Evolutionary conservation across 495 filamentous ascomycete genomes (phyloP).

Genomic region (Cenococcum geophilum): DNA sequence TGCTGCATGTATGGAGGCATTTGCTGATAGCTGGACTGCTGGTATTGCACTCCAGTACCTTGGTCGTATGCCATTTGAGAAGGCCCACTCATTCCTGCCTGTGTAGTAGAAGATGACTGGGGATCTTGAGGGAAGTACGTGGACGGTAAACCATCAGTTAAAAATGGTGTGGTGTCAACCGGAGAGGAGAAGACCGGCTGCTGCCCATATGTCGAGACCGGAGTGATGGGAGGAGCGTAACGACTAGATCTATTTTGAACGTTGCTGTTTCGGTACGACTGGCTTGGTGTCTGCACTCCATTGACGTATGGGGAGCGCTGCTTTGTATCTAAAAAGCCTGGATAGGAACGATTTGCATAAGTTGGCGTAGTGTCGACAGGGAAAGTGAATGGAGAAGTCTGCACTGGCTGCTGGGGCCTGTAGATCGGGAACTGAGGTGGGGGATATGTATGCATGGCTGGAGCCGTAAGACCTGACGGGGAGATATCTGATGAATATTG

Average conservation of each 20-base stretch:
- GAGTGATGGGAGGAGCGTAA: conserved; percentile 21
- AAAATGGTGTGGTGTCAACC: conserved; percentile 24
- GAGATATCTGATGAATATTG: conserved; percentile 18
- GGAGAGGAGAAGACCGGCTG: conserved; percentile 26
- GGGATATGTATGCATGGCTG: conserved; percentile 31
- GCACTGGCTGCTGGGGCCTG: conserved; percentile 14
- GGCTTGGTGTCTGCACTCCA: conserved; percentile 22
- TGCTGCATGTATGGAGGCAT: conserved; percentile 21
- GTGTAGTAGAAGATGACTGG: neutral
- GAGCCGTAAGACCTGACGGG: conserved; percentile 2
- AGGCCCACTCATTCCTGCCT: neutral
- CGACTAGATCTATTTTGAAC: conserved; percentile 22
- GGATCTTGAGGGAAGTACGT: conserved; percentile 28
- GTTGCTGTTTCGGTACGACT: conserved; percentile 23
- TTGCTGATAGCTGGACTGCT: conserved; percentile 20
- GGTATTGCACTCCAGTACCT: conserved; percentile 11
- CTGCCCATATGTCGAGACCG: conserved; percentile 24
- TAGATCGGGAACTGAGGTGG: conserved; percentile 24
- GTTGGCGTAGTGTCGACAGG: conserved; percentile 5
- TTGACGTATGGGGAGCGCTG: conserved; percentile 19
- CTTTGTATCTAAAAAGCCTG: conserved; percentile 24
- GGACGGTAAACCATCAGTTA: conserved; percentile 18
- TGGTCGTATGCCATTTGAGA: conserved; percentile 19
- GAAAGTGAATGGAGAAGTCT: conserved; percentile 16
- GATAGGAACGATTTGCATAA: conserved; percentile 22